Evolutionary conservation across 257 asterid genomes (phyloP).

Genomic region (Coffea canephora): DNA sequence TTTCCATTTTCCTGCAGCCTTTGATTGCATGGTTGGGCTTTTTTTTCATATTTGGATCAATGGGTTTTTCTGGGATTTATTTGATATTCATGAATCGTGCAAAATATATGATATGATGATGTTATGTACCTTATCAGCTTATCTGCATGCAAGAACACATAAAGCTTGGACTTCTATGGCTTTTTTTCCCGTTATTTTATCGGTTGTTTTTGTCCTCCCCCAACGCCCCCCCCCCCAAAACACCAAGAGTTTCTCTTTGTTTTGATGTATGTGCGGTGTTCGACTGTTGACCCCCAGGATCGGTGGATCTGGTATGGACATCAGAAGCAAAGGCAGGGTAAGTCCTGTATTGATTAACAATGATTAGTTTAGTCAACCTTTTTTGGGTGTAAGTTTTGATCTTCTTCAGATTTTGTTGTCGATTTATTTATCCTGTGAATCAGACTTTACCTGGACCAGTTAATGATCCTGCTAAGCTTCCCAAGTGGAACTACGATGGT

Average conservation of each 20-base stretch:
- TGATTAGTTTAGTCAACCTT: neutral
- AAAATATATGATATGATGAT: neutral
- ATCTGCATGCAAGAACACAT: neutral
- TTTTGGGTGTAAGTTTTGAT: neutral
- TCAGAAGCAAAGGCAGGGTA: constrained; percentile 96
- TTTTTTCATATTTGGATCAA: neutral
- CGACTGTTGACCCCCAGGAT: constrained; percentile 50
- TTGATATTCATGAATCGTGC: neutral
- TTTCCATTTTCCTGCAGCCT: neutral
- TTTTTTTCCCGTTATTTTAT: neutral
- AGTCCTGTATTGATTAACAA: neutral
- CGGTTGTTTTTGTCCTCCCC: neutral
- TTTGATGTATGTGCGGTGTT: neutral
- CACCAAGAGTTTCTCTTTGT: neutral
- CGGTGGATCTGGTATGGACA: constrained; percentile 96
- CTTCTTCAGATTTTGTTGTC: neutral
- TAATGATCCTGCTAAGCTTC: constrained; percentile 67
- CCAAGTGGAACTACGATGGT: constrained; percentile 96
- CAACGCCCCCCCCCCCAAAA: too few relatives aligned
- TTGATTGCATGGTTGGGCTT: constrained; percentile 7
- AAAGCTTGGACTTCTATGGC: constrained; percentile 7
- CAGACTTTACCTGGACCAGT: constrained; percentile 76
- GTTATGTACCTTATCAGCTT: neutral
- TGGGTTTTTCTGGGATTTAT: neutral
- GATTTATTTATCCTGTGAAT: constrained; percentile 15